Evolutionary conservation across 305 asterid species (phyloP), one percentile per base, ranked within the genome.

Genomic region (Petunia hybrid): DNA sequence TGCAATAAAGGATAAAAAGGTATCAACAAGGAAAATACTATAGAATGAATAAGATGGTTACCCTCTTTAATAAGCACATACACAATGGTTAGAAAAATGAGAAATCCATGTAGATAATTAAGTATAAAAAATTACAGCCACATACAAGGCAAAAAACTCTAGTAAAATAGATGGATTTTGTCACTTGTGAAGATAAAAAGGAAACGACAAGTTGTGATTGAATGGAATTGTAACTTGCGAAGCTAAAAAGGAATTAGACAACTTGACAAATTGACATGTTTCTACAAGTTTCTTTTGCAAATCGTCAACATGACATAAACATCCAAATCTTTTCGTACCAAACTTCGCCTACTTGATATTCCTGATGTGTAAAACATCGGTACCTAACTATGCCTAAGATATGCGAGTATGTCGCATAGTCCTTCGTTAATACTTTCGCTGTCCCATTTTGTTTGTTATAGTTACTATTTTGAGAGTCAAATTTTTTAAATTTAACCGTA

Each of bases 251-350:
- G 13, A 10, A 41, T 67, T 22, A 70, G 77, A 55, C 65, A 48
- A 62, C 16, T 66, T 51, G 86, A 71, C 84, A 48, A 62, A 36
- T 64, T 61, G 74, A 62, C 39, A 36, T 41, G 51, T 73, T 63
- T 82, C 85, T 63, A 84, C 61, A 62, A 46, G 56, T 69, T 86
- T 82, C 82, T 61, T 84, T 80, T 80, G 22, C 80, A 64, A 48
- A 76, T 75, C 61, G 36, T 56, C 38, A 39, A 78, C 53, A 36
- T 46, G 62, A 79, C 61, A 46, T 46, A 41, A 60, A 76, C 76
- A 76, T 65, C 78, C 40, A 75, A 81, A 81, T 75, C 76, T 81
- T 64, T 31, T 46, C 77, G 13, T 55, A 81, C 84, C 84, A 64
- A 81, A 81, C 9, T 77, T 43, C 65, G 40, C 53, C 79, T 70